These are phyloP conservation scores for Sporothrix variecibatus DNA, from an alignment of 2,329 filamentous ascomycete genomes.

Conservation along the genomic window DNA sequence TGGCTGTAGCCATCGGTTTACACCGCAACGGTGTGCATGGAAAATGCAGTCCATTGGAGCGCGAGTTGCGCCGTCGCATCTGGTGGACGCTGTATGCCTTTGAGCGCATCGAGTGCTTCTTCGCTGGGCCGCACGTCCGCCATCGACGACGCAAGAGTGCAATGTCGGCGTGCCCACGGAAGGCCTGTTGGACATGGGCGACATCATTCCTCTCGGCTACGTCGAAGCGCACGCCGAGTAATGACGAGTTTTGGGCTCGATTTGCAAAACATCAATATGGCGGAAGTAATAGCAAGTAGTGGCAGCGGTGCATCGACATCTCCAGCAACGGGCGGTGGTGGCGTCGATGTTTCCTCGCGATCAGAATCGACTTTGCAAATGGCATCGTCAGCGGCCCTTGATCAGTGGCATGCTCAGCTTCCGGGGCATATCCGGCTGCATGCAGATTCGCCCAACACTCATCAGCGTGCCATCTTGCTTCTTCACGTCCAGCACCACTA, in stretches of 20 bases:
- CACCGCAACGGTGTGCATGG: conserved; percentile 28
- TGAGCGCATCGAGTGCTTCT: conserved; percentile 39
- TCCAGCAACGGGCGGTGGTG: not conserved
- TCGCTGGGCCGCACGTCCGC: conserved; percentile 38
- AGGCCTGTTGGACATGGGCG: conserved; percentile 34
- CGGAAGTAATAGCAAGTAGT: conserved; percentile 23
- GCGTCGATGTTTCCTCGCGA: not conserved
- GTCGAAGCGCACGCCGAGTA: conserved; percentile 33
- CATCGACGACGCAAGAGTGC: conserved; percentile 37
- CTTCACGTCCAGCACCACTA: conserved; percentile 38
- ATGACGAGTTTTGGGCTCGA: conserved; percentile 34
- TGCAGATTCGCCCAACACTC: conserved; percentile 28
- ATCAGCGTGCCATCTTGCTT: conserved; percentile 33
- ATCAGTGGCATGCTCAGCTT: conserved; percentile 26
- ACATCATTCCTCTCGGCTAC: conserved; percentile 33
- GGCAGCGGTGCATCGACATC: not conserved
- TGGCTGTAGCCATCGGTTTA: conserved; percentile 31
- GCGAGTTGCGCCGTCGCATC: conserved; percentile 36
- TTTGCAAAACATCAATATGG: conserved; percentile 38
- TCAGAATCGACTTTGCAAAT: conserved; percentile 25
- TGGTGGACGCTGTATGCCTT: conserved; percentile 41
- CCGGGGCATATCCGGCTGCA: conserved; percentile 29
- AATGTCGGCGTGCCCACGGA: conserved; percentile 35
- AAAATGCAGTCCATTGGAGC: conserved; percentile 37
- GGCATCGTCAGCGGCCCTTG: conserved; percentile 24